Conservation (phyloP, 1,284 basidiomycete genomes). For the Trametes versicolor region DNA sequence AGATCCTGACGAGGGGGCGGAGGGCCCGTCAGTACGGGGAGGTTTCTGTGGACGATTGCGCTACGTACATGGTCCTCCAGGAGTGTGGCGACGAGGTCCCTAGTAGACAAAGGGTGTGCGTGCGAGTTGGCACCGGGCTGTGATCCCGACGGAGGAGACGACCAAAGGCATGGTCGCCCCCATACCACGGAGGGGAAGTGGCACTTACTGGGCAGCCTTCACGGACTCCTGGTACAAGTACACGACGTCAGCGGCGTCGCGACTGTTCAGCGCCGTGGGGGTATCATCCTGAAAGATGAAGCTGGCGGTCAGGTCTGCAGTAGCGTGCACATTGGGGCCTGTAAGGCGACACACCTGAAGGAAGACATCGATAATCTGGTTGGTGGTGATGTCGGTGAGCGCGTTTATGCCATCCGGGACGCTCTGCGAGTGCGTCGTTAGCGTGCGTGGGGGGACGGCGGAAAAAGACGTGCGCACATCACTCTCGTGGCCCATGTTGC, state of each 20-base stretch:
- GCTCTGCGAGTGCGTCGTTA: not conserved
- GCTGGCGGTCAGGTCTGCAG: not conserved
- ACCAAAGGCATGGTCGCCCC: too few species aligned
- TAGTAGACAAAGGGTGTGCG: too few species aligned
- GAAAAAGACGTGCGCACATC: not conserved
- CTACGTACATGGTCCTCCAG: not conserved
- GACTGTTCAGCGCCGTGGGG: not conserved
- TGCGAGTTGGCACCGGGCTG: too few species aligned
- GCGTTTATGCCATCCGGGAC: not conserved
- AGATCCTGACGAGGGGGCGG: not conserved
- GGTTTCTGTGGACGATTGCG: not conserved
- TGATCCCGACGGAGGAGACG: too few species aligned
- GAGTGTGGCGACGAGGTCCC: not conserved
- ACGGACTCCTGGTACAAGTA: not conserved
- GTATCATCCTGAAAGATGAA: not conserved
- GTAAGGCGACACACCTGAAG: too few species aligned
- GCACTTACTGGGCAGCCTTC: not conserved
- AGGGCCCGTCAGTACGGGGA: not conserved
- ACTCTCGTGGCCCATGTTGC: constrained; percentile 1
- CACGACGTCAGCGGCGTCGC: not conserved
- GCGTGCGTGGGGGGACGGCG: too few species aligned
- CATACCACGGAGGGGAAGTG: too few species aligned
- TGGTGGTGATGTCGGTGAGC: not conserved
- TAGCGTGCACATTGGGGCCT: not conserved
- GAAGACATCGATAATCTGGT: not conserved